These are phyloP conservation scores for Scheffersomyces stipitis DNA, from an alignment of 805 yeast species.

Conservation along the genomic window DNA sequence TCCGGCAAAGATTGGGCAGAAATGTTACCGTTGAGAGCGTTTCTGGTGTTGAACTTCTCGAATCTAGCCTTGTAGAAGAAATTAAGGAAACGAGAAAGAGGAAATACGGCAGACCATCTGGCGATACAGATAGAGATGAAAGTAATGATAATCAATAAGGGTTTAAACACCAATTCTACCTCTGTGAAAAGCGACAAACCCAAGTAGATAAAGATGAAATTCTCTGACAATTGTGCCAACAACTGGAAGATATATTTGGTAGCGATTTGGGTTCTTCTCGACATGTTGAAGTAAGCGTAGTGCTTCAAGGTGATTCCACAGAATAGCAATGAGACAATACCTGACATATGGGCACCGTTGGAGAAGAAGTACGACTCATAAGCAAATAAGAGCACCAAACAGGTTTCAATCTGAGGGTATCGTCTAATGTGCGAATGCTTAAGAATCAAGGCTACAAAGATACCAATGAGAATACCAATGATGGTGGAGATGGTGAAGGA, in stretches of 20 bases:
- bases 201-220: slow-evolving; percentile 91
- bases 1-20: slow-evolving; percentile 55
- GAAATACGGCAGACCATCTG: slow-evolving; percentile 97
- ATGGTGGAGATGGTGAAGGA: slow-evolving; percentile 88
- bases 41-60: slow-evolving; percentile 34
- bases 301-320: slow-evolving; percentile 97
- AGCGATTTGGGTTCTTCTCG: slow-evolving; percentile 94
- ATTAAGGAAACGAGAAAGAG: slow-evolving; percentile 80
- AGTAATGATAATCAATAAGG: slow-evolving; percentile 86
- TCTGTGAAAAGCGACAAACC: slow-evolving; percentile 95
- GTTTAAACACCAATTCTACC: slow-evolving; percentile 92
- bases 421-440: slow-evolving; percentile 92
- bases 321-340: slow-evolving; percentile 89
- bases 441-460: slow-evolving; percentile 81
- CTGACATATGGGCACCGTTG: slow-evolving; percentile 99
- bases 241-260: slow-evolving; percentile 93
- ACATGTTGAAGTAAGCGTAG: slow-evolving; percentile 96
- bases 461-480: slow-evolving; percentile 86
- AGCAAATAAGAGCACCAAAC: slow-evolving; percentile 84
- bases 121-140: slow-evolving; percentile 90
- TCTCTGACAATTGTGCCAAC: slow-evolving; percentile 92
- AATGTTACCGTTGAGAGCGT: slow-evolving; percentile 38
- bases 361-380: slow-evolving; percentile 97
- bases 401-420: slow-evolving; percentile 96
- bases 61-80: slow-evolving; percentile 67